Evolutionary conservation across 2,329 filamentous ascomycete species (phyloP).

Genomic region (Sporothrix phasma): DNA sequence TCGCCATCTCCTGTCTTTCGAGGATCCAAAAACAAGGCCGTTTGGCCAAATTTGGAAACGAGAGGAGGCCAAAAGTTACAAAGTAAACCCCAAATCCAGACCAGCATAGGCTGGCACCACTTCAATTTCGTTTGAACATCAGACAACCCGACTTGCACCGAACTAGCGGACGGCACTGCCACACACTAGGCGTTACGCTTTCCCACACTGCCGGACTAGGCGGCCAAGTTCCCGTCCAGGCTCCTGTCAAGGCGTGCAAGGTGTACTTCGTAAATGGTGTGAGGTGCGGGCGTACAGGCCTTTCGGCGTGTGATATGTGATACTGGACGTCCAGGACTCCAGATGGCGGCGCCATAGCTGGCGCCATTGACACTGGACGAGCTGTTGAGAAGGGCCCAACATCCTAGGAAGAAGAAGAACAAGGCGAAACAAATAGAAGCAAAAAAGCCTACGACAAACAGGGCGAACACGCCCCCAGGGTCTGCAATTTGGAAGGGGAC

Average conservation of each 20-base stretch:
- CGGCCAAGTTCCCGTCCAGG: no score
- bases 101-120: no score
- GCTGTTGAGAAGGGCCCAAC: neutral
- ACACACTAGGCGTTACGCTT: neutral
- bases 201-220: neutral
- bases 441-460: neutral
- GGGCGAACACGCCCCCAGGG: neutral
- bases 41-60: neutral
- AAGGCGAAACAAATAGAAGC: no score
- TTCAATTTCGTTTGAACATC: no score
- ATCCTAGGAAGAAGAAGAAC: neutral
- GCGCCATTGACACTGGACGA: neutral
- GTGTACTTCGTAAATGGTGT: neutral
- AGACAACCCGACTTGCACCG: neutral
- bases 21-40: neutral
- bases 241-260: neutral
- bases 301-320: neutral
- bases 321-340: neutral
- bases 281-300: neutral
- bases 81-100: neutral
- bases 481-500: no score
- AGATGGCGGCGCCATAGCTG: neutral
- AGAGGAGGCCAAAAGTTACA: neutral
- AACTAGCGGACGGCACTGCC: constrained; percentile 1
- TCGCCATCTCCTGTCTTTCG: no score